These are phyloP conservation scores for Malus hybrid DNA, from an alignment of 331 rosid species.

Conservation along the genomic window DNA sequence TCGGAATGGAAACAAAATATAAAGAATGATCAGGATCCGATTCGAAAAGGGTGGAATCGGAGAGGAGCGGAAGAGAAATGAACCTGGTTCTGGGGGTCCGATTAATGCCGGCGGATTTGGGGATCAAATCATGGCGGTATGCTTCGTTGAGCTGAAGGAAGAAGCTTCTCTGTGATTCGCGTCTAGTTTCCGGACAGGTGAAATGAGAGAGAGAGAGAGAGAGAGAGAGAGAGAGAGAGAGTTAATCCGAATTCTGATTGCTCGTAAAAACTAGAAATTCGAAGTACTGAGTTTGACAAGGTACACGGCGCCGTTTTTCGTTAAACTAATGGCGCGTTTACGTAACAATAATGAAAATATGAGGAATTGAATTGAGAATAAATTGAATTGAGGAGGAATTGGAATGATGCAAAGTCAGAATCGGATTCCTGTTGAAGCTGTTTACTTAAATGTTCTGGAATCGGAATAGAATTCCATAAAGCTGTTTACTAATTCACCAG, in stretches of 20 bases:
- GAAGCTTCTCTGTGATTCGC: conserved; percentile 2
- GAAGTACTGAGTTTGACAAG: neutral
- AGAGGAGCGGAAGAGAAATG: neutral
- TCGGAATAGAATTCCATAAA: too few relatives aligned
- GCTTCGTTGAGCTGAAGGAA: conserved; percentile 14
- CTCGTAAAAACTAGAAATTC: neutral
- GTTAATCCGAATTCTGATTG: neutral
- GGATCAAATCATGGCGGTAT: conserved; percentile 30
- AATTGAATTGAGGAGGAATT: too few relatives aligned
- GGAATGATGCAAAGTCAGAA: too few relatives aligned
- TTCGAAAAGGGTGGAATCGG: conserved; percentile 1
- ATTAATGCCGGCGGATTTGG: conserved; percentile 6
- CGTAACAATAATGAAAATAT: too few relatives aligned
- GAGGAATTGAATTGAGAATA: too few relatives aligned
- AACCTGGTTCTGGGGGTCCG: conserved; percentile 31
- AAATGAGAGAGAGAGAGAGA: too few relatives aligned
- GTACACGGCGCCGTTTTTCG: neutral
- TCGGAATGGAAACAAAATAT: neutral
- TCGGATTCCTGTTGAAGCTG: too few relatives aligned
- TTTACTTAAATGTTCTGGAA: too few relatives aligned
- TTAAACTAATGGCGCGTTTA: too few relatives aligned
- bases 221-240: neutral
- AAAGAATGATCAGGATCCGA: conserved; percentile 13
- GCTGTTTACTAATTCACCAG: too few relatives aligned
- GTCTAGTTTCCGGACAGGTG: neutral